These are phyloP conservation scores for Coemansia sp. DNA, from an alignment of 192 early-diverging fungal genomes.

Conservation along the genomic window DNA sequence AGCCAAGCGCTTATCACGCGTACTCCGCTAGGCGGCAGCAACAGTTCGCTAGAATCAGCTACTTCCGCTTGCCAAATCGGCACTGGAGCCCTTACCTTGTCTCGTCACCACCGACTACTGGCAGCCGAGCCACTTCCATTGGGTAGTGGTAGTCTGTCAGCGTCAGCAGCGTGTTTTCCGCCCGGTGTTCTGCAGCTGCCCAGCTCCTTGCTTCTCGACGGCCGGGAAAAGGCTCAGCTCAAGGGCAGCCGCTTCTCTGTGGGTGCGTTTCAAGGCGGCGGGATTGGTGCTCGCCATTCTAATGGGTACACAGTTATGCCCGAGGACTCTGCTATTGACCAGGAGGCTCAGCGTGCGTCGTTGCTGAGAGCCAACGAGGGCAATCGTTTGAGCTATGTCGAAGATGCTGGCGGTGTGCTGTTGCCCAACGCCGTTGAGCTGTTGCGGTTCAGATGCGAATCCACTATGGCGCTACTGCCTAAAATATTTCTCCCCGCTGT, in stretches of 20 bases:
- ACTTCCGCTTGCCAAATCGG: constrained; percentile 18
- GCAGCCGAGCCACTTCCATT: constrained; percentile 4
- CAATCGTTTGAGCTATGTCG: constrained; percentile 16
- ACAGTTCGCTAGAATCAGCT: background rate
- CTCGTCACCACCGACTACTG: constrained; percentile 12
- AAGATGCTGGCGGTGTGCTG: background rate
- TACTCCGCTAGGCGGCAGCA: constrained; percentile 34
- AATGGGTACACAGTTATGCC: background rate
- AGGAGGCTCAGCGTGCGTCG: background rate
- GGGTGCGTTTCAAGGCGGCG: constrained; percentile 29
- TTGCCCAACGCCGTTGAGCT: constrained; percentile 47
- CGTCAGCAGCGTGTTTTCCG: constrained; percentile 31
- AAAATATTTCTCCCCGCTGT: constrained; percentile 35
- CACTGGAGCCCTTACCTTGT: constrained; percentile 7
- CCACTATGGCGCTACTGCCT: constrained; percentile 29
- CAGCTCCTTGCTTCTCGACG: constrained; percentile 13
- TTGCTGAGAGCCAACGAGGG: constrained; percentile 7
- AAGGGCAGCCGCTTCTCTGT: constrained; percentile 32
- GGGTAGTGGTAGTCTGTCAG: constrained; percentile 19
- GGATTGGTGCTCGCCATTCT: background rate
- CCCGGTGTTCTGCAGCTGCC: constrained; percentile 12
- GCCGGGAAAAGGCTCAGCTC: constrained; percentile 18
- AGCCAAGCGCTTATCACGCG: constrained; percentile 31
- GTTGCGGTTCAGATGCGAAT: constrained; percentile 37
- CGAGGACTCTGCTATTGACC: background rate